Evolutionary conservation across 768 basidiomycete genomes (phyloP).

Genomic region (Cystofilobasidium macerans): DNA sequence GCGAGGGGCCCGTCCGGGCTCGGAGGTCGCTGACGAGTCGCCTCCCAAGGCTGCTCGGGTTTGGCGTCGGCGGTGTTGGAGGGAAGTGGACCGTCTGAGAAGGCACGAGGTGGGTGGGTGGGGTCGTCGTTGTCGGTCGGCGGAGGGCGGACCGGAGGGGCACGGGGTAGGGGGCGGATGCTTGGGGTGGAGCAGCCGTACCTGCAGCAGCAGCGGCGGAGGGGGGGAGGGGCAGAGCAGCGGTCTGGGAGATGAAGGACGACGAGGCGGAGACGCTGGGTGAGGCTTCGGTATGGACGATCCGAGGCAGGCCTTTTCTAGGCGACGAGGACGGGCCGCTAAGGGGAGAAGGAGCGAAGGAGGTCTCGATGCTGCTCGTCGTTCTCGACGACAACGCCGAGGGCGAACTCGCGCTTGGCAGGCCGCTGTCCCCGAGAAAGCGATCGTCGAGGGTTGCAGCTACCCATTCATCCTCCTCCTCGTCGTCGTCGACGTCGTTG

Average conservation of each 20-base stretch:
- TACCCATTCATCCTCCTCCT: too few relatives aligned
- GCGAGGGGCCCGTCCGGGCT: neutral
- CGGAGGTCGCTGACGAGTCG: neutral
- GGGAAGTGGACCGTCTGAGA: conserved; percentile 14
- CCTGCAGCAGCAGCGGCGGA: neutral
- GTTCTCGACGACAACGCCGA: neutral
- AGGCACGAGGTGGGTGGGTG: neutral
- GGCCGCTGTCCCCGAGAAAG: too few relatives aligned
- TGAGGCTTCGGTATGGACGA: conserved; percentile 15
- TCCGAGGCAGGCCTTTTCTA: conserved; percentile 1
- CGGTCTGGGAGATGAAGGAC: too few relatives aligned
- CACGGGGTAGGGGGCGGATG: neutral
- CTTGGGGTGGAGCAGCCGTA: too few relatives aligned
- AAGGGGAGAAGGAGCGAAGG: too few relatives aligned
- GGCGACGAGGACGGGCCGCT: too few relatives aligned
- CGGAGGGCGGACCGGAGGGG: conserved; percentile 11
- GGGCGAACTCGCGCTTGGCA: neutral
- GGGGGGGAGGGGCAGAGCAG: neutral
- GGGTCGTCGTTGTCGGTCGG: neutral
- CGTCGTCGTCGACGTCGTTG: too few relatives aligned
- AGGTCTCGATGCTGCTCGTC: too few relatives aligned
- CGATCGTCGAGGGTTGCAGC: neutral
- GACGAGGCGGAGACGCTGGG: neutral
- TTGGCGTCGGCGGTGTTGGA: neutral
- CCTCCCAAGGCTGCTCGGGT: too few relatives aligned